A percentile compares a stretch with the other conserved stretches of the same genome.
phyloP scores from a whole-genome alignment of 169 alveolate genomes.

The Plasmodium adleri region DNA sequence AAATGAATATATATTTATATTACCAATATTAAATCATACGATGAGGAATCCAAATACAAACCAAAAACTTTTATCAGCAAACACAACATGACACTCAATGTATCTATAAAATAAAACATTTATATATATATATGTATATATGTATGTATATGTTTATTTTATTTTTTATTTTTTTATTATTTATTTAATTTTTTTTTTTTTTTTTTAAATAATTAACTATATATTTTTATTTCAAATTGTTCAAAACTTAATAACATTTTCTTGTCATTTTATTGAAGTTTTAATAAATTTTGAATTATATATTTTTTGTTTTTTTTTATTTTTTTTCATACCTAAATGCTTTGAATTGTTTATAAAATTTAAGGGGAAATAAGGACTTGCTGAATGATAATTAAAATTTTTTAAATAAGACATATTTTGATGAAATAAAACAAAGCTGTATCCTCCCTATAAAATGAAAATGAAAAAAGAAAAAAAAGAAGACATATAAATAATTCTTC shows the following conservation, averaged over 20 bases:
- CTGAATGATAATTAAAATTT: constrained; percentile 38
- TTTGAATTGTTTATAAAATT: constrained; percentile 2
- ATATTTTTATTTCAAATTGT: too few relatives aligned
- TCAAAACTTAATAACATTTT: too few relatives aligned
- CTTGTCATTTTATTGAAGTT: too few relatives aligned
- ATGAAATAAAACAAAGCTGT: constrained; percentile 30
- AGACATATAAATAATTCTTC: background rate
- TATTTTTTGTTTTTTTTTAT: background rate
- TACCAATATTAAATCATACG: constrained; percentile 40
- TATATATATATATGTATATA: background rate
- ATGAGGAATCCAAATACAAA: constrained; percentile 29
- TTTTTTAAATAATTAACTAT: background rate
- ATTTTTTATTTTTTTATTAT: constrained; percentile 1
- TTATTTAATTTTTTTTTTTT: constrained; percentile 3
- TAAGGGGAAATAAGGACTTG: constrained; percentile 19
- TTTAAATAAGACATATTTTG: constrained; percentile 61
- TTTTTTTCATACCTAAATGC: constrained; percentile 15
- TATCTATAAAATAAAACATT: constrained; percentile 17
- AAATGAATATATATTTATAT: constrained; percentile 3
- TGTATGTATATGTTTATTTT: background rate
- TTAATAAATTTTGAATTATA: too few relatives aligned
- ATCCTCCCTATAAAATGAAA: constrained; percentile 42
- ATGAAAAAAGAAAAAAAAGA: background rate
- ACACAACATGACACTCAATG: constrained; percentile 35
- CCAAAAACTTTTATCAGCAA: constrained; percentile 55